Percentiles rank a stretch among this genome's conserved stretches.
These are phyloP conservation scores for Triticum dicoccoides DNA, from an alignment of 176 grass and related monocot species.

Conservation along the genomic window DNA sequence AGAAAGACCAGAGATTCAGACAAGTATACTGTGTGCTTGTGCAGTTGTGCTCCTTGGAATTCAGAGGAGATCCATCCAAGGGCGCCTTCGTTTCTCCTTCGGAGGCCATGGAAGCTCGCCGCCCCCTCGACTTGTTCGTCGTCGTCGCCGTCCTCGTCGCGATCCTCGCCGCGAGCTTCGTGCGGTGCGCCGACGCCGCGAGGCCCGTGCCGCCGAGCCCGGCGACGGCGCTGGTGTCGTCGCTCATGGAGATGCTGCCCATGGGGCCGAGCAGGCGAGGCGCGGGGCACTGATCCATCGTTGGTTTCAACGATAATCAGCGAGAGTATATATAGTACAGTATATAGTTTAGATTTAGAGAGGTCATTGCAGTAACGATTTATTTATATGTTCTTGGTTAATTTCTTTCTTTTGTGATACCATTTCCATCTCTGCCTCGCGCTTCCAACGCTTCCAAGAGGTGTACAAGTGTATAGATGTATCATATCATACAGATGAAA, in stretches of 20 bases:
- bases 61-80: background rate
- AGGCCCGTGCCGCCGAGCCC: constrained; percentile 49
- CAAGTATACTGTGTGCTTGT: too few relatives aligned
- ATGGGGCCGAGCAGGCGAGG: constrained; percentile 36
- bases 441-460: background rate
- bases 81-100: background rate
- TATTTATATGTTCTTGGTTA: background rate
- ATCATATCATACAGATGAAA: background rate
- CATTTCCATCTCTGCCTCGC: background rate
- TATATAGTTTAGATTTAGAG: background rate
- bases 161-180: background rate
- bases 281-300: constrained; percentile 36
- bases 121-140: background rate
- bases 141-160: background rate
- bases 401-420: background rate
- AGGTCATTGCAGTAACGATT: background rate
- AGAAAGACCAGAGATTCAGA: background rate
- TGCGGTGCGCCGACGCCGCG: constrained; percentile 31
- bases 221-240: constrained; percentile 24
- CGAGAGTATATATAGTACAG: background rate
- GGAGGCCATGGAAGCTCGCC: constrained; percentile 9
- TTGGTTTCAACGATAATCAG: too few relatives aligned
- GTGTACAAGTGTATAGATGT: background rate
- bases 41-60: background rate
- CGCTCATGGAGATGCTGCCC: constrained; percentile 51